These are phyloP conservation scores for Solanum hybrid DNA, from an alignment of 305 asterid genomes.

Conservation along the genomic window DNA sequence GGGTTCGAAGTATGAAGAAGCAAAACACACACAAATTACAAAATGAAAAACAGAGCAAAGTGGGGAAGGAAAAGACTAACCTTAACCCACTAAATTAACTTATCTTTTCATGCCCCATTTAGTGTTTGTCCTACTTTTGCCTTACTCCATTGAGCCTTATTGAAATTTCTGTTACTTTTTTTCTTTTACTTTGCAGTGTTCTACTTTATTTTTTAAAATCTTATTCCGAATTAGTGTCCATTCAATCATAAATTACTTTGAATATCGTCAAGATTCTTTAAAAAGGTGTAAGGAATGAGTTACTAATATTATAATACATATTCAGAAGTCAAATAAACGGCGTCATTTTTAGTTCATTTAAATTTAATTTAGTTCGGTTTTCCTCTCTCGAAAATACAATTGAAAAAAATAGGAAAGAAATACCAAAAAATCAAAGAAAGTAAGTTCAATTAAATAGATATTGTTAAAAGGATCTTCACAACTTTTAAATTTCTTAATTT, in stretches of 20 bases:
- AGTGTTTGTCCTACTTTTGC: background rate
- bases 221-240: background rate
- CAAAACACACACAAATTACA: background rate
- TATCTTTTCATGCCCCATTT: background rate
- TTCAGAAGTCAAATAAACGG: background rate
- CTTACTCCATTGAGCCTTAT: background rate
- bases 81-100: background rate
- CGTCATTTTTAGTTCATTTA: background rate
- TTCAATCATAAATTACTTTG: background rate
- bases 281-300: background rate
- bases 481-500: background rate
- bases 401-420: background rate
- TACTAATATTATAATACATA: background rate
- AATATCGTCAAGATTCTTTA: background rate
- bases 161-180: background rate
- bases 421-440: background rate
- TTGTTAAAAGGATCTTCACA: background rate
- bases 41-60: background rate
- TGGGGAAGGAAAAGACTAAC: background rate
- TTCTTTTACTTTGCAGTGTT: background rate
- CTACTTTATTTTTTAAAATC: background rate
- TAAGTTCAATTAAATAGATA: background rate
- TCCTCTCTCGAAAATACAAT: background rate
- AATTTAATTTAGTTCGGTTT: background rate
- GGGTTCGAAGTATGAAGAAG: background rate